phyloP scores from a whole-genome alignment of 208 protist genomes.

The Strigomonas culicis region DNA sequence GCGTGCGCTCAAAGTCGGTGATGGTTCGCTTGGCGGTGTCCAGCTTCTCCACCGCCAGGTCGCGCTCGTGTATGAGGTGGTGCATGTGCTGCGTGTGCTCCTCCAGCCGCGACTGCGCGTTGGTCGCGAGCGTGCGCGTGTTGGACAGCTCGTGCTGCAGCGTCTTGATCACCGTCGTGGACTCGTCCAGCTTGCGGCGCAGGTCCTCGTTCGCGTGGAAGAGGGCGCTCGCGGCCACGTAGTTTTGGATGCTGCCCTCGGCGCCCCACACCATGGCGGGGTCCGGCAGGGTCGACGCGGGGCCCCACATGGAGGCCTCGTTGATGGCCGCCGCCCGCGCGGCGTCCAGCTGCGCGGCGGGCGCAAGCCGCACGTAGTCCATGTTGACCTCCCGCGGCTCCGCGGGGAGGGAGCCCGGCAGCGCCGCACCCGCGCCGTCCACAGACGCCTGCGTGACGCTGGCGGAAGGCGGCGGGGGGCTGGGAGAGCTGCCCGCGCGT shows the following conservation, averaged over 20 bases:
- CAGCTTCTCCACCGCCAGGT: slow-evolving; percentile 65
- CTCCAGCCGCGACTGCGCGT: slow-evolving; percentile 47
- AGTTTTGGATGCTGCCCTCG: slow-evolving; percentile 75
- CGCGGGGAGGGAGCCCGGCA: background rate
- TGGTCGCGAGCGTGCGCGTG: slow-evolving; percentile 30
- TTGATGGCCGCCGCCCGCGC: slow-evolving; percentile 28
- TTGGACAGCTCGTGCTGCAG: slow-evolving; percentile 70
- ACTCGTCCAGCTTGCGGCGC: slow-evolving; percentile 71
- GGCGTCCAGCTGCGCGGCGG: slow-evolving; percentile 29
- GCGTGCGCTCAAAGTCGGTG: slow-evolving; percentile 47
- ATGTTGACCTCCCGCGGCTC: slow-evolving; percentile 8
- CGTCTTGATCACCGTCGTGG: slow-evolving; percentile 48
- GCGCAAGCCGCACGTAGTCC: slow-evolving; percentile 45
- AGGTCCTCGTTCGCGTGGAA: slow-evolving; percentile 88
- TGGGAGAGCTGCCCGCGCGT: background rate
- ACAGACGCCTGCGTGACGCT: background rate
- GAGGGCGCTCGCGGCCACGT: slow-evolving; percentile 74
- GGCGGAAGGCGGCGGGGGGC: background rate
- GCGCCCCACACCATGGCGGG: slow-evolving; percentile 86
- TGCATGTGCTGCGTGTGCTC: slow-evolving; percentile 71
- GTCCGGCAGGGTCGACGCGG: slow-evolving; percentile 49
- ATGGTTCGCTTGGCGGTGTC: slow-evolving; percentile 46
- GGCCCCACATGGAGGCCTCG: slow-evolving; percentile 33
- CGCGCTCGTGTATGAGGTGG: slow-evolving; percentile 81
- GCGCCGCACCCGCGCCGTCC: background rate